Conservation (phyloP, 257 asterid genomes). For the Gentiana macrophylla region DNA sequence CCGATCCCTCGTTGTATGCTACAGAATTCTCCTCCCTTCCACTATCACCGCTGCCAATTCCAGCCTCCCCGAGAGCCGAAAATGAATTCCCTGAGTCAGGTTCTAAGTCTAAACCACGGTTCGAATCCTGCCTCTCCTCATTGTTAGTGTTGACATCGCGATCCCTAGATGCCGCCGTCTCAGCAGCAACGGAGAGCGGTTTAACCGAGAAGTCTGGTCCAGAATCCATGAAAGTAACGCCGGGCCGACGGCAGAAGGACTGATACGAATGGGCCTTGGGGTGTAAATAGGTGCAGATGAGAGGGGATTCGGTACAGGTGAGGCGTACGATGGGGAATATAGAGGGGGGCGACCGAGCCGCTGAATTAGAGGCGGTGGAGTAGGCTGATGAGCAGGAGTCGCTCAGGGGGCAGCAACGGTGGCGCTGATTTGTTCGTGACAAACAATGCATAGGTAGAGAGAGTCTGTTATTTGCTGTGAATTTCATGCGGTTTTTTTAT, state of each 20-base stretch:
- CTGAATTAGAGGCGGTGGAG: conserved; percentile 4
- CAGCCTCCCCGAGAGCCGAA: conserved; percentile 11
- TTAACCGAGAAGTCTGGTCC: conserved; percentile 13
- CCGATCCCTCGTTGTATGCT: conserved; percentile 7
- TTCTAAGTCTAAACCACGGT: conserved; percentile 2
- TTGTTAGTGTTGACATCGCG: too few relatives aligned
- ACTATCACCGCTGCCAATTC: conserved; percentile 8
- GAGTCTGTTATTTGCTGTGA: too few relatives aligned
- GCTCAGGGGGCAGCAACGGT: not conserved
- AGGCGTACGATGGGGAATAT: conserved; percentile 5
- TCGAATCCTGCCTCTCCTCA: too few relatives aligned
- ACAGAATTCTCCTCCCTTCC: conserved; percentile 13
- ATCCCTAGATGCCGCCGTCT: not conserved
- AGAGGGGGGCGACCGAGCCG: conserved; percentile 8
- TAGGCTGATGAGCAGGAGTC: not conserved
- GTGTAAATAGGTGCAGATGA: conserved; percentile 14
- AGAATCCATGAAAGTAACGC: not conserved
- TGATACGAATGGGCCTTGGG: not conserved
- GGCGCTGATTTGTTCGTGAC: too few relatives aligned
- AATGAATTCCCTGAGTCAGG: not conserved
- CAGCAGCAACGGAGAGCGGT: conserved; percentile 16
- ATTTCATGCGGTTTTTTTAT: too few relatives aligned
- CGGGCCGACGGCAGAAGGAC: conserved; percentile 18
- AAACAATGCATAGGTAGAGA: too few relatives aligned
- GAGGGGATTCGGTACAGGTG: conserved; percentile 14